Percentiles rank a stretch among this genome's conserved stretches.
Conservation (phyloP, 208 protist genomes). For the Leishmania mexicana region DNA sequence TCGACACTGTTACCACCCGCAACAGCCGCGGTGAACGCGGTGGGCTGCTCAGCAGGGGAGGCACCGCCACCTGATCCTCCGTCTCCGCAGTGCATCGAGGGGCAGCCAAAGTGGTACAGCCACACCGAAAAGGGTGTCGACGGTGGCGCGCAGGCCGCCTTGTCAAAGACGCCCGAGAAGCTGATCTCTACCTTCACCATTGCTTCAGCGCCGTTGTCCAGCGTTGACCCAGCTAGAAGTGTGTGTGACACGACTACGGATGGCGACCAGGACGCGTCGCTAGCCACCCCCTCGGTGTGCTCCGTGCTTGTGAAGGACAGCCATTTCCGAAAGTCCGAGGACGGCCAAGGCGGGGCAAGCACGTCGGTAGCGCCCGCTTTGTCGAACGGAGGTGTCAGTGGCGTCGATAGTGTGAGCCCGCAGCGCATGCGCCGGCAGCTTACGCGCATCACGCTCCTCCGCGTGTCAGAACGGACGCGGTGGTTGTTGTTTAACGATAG, state of each 20-base stretch:
- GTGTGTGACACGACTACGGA: neutral
- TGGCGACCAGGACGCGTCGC: neutral
- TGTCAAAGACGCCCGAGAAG: neutral
- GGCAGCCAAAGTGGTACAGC: neutral
- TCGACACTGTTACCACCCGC: neutral
- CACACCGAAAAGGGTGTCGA: neutral
- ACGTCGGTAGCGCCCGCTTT: neutral
- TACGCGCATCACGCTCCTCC: constrained; percentile 24
- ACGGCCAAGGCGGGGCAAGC: neutral
- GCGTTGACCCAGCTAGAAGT: neutral
- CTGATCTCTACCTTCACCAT: neutral
- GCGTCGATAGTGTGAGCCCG: neutral
- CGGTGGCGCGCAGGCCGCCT: neutral
- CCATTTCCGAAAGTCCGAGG: constrained; percentile 23
- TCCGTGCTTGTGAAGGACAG: constrained; percentile 42
- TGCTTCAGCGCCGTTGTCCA: neutral
- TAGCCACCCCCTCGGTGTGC: constrained; percentile 1
- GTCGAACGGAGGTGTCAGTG: neutral
- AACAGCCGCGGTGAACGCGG: neutral
- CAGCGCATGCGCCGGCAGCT: constrained; percentile 26
- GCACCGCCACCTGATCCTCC: neutral
- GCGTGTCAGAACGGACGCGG: constrained; percentile 34
- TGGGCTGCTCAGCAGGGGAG: neutral
- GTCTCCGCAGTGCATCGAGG: neutral
- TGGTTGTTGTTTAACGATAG: constrained; percentile 73